Evolutionary conservation across 2,329 filamentous ascomycete species (phyloP).

Genomic region (Lecanosticta acicola): DNA sequence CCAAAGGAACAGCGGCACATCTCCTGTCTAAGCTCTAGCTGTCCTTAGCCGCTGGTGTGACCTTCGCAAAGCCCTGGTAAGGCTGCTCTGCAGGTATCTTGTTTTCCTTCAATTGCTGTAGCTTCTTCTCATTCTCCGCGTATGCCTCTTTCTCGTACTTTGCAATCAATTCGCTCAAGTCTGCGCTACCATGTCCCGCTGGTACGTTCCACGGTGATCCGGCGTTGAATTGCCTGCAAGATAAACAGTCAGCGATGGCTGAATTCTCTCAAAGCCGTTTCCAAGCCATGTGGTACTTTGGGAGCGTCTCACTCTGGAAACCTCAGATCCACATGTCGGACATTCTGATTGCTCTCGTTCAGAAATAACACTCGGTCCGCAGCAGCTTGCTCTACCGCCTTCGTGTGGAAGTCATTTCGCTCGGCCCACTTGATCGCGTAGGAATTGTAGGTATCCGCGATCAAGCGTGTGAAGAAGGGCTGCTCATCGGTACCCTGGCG

Average conservation of each 20-base stretch:
- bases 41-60: conserved; percentile 20
- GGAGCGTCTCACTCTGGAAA: conserved; percentile 57
- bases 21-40: conserved; percentile 7
- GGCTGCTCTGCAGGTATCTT: conserved; percentile 32
- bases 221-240: conserved; percentile 54
- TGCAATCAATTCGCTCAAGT: conserved; percentile 55
- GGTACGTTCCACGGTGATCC: conserved; percentile 60
- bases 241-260: conserved; percentile 15
- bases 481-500: conserved; percentile 36
- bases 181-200: conserved; percentile 53
- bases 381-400: conserved; percentile 58
- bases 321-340: conserved; percentile 48
- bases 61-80: conserved; percentile 22
- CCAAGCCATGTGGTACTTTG: neutral
- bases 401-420: conserved; percentile 56
- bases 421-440: conserved; percentile 50
- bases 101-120: conserved; percentile 38
- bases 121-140: conserved; percentile 53
- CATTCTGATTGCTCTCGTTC: conserved; percentile 42
- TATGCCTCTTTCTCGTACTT: conserved; percentile 57
- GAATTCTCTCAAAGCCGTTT: conserved; percentile 2
- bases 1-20: conserved; percentile 10
- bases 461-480: conserved; percentile 45
- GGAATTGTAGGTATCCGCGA: conserved; percentile 53
- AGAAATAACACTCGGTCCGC: conserved; percentile 57